Percentiles rank a stretch among this genome's conserved stretches.
phyloP scores from a whole-genome alignment of 805 yeast species.

The Myxozyma neotropica region DNA sequence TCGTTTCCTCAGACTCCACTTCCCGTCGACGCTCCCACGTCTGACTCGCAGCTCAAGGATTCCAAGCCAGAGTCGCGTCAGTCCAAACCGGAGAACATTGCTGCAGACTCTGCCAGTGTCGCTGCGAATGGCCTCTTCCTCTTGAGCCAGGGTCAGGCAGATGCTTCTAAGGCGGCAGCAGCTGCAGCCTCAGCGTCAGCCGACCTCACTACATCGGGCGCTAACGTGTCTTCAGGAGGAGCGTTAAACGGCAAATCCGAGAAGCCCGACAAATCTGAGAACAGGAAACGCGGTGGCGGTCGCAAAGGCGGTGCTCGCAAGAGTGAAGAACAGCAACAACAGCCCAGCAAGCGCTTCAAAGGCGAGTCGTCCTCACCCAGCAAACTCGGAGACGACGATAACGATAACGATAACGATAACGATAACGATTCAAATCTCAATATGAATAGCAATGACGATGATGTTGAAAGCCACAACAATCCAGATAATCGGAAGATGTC shows the following conservation, averaged over 20 bases:
- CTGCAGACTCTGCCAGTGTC: conserved; percentile 32
- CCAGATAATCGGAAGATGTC: conserved; percentile 44
- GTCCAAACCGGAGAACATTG: conserved; percentile 13
- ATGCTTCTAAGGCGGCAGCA: conserved; percentile 1
- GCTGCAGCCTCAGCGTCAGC: not conserved
- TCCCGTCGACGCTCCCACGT: conserved; percentile 3
- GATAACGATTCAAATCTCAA: not conserved
- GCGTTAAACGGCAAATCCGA: conserved; percentile 25
- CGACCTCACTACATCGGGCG: no score
- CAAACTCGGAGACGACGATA: not conserved
- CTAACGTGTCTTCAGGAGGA: no score
- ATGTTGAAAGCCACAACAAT: conserved; percentile 6
- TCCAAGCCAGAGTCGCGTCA: not conserved
- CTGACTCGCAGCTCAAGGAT: conserved; percentile 1
- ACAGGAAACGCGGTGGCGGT: conserved; percentile 15
- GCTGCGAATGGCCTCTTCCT: conserved; percentile 43
- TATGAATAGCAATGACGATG: conserved; percentile 4
- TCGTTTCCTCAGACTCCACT: conserved; percentile 21
- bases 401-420: not conserved
- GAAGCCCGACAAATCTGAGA: conserved; percentile 15
- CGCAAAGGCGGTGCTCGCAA: conserved; percentile 6
- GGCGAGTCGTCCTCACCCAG: conserved; percentile 7
- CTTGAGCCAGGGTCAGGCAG: conserved; percentile 39
- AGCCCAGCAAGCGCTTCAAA: not conserved
- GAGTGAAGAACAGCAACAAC: conserved; percentile 3